A percentile compares a stretch with the other conserved stretches of the same genome.
Evolutionary conservation across 2,329 filamentous ascomycete genomes (phyloP).

Genomic region (Microsporum audouinii): DNA sequence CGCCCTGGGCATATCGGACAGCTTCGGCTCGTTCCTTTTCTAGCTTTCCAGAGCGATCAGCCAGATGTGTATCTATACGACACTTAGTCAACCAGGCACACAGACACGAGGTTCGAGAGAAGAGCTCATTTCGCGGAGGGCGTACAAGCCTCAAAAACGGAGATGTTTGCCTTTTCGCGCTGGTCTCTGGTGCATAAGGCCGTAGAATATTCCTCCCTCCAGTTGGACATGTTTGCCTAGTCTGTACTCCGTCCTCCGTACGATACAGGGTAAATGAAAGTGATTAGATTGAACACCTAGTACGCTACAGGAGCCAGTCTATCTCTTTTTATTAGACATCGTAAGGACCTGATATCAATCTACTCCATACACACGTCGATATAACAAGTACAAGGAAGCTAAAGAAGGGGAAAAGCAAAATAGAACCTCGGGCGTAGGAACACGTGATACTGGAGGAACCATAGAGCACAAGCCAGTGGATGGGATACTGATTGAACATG

Average conservation of each 20-base stretch:
- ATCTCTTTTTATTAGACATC: not conserved
- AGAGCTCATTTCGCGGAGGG: not conserved
- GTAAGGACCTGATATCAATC: not conserved
- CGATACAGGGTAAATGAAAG: too few species aligned
- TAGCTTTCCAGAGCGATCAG: conserved; percentile 50
- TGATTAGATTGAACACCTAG: too few species aligned
- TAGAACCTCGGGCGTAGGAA: too few species aligned
- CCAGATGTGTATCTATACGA: conserved; percentile 49
- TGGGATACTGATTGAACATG: too few species aligned
- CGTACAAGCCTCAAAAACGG: conserved; percentile 68
- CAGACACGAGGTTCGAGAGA: not conserved
- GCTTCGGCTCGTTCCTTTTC: not conserved
- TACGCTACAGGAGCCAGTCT: not conserved
- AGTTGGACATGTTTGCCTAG: conserved; percentile 46
- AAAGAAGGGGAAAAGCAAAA: too few species aligned
- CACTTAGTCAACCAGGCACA: not conserved
- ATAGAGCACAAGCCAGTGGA: too few species aligned
- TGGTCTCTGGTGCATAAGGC: conserved; percentile 62
- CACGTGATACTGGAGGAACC: too few species aligned
- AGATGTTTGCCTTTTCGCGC: conserved; percentile 52
- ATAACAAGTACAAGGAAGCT: too few species aligned
- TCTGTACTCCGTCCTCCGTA: not conserved
- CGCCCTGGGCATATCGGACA: not conserved
- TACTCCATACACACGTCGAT: too few species aligned
- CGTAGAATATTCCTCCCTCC: conserved; percentile 70